Evolutionary conservation across 1,284 basidiomycete genomes (phyloP).

Genomic region (Ustilago nuda): DNA sequence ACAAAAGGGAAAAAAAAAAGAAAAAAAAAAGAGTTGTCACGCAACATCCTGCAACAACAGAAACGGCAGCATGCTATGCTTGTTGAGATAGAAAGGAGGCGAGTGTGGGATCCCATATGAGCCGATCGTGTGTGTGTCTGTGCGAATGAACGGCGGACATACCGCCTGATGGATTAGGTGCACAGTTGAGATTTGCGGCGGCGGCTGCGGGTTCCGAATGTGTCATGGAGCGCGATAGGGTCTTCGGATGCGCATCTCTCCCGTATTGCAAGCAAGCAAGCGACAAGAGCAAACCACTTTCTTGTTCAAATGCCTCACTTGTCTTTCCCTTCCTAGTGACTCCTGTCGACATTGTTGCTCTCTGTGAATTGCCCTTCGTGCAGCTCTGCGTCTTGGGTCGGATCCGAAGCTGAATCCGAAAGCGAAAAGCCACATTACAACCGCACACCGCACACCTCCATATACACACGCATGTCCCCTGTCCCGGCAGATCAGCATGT

Average conservation of each 20-base stretch:
- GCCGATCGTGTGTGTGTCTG: neutral
- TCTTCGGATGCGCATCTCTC: slow-evolving; percentile 3
- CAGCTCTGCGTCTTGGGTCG: neutral
- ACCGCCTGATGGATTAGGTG: neutral
- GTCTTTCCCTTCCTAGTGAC: neutral
- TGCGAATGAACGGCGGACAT: neutral
- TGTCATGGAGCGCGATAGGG: neutral
- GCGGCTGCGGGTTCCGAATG: neutral
- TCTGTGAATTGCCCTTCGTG: too few relatives aligned
- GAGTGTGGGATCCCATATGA: neutral
- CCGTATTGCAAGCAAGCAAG: neutral
- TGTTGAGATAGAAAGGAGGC: too few relatives aligned
- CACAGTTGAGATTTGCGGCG: neutral
- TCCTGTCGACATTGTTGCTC: neutral
- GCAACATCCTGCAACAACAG: neutral
- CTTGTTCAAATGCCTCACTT: neutral
- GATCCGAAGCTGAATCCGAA: slow-evolving; percentile 4
- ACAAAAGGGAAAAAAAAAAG: neutral
- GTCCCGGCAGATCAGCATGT: neutral
- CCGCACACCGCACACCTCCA: too few relatives aligned
- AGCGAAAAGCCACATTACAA: neutral
- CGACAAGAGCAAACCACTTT: slow-evolving; percentile 3
- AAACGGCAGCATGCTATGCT: too few relatives aligned
- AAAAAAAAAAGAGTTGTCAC: slow-evolving; percentile 1
- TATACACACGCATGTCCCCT: neutral